These are phyloP conservation scores for Penicillium palitans DNA, from an alignment of 2,329 filamentous ascomycete species.

Conservation along the genomic window DNA sequence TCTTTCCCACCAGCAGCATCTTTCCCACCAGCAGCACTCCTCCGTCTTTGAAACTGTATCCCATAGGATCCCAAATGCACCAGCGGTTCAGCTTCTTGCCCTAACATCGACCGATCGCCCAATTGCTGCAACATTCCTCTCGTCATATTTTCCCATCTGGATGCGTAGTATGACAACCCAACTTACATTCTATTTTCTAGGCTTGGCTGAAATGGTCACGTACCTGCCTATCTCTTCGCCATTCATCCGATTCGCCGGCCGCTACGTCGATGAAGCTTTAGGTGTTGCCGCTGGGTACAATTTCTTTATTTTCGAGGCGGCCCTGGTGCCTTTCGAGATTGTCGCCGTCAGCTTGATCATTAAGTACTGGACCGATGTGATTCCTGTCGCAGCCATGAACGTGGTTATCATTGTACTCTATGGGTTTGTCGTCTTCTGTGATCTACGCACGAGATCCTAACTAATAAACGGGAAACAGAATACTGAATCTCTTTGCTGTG, in stretches of 20 bases:
- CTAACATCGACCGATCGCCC: neutral
- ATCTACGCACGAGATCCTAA: neutral
- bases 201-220: slow-evolving; percentile 53
- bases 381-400: slow-evolving; percentile 50
- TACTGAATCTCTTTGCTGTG: slow-evolving; percentile 70
- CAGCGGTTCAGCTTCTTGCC: neutral
- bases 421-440: slow-evolving; percentile 31
- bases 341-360: slow-evolving; percentile 53
- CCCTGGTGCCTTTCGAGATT: slow-evolving; percentile 55
- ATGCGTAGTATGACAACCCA: slow-evolving; percentile 11
- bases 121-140: neutral
- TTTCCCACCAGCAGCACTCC: slow-evolving; percentile 7
- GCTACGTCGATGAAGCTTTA: slow-evolving; percentile 52
- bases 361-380: slow-evolving; percentile 50
- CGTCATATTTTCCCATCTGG: neutral
- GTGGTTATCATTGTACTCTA: slow-evolving; percentile 49
- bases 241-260: slow-evolving; percentile 49
- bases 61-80: slow-evolving; percentile 6
- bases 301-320: slow-evolving; percentile 54
- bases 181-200: slow-evolving; percentile 29
- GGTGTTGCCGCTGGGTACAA: slow-evolving; percentile 52
- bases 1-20: slow-evolving; percentile 12
- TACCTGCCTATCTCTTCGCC: slow-evolving; percentile 50
- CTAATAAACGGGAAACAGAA: slow-evolving; percentile 12
- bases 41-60: neutral